These are phyloP conservation scores for Cladochytrium replicatum DNA, from an alignment of 192 early-diverging fungal genomes.

Conservation along the genomic window DNA sequence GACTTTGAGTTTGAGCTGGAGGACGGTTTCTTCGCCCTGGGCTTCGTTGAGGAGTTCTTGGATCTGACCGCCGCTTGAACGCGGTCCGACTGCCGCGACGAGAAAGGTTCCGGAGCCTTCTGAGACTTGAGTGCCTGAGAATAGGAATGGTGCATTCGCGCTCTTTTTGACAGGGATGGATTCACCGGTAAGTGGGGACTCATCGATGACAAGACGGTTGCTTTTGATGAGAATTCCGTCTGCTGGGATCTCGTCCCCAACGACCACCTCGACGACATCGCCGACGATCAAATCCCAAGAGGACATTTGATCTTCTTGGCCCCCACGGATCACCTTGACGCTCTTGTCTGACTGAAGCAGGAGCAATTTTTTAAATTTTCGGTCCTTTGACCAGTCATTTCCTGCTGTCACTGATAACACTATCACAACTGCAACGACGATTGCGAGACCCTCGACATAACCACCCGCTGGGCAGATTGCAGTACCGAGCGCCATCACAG, in stretches of 20 bases:
- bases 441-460: slow-evolving; percentile 47
- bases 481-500: slow-evolving; percentile 39
- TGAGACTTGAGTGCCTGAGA: slow-evolving; percentile 41
- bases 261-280: slow-evolving; percentile 42
- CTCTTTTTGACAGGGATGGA: slow-evolving; percentile 45
- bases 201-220: slow-evolving; percentile 45
- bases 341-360: slow-evolving; percentile 47
- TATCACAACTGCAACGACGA: slow-evolving; percentile 46
- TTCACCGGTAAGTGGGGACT: slow-evolving; percentile 52
- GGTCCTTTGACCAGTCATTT: slow-evolving; percentile 50
- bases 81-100: slow-evolving; percentile 40
- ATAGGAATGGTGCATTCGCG: slow-evolving; percentile 37
- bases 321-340: slow-evolving; percentile 41
- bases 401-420: slow-evolving; percentile 47
- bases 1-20: slow-evolving; percentile 45
- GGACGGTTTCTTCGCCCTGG: slow-evolving; percentile 44
- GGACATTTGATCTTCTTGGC: slow-evolving; percentile 38
- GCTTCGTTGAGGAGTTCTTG: slow-evolving; percentile 48
- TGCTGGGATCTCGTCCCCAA: slow-evolving; percentile 48
- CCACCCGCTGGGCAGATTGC: slow-evolving; percentile 39
- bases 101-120: slow-evolving; percentile 45
- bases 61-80: slow-evolving; percentile 46
- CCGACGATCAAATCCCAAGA: slow-evolving; percentile 47
- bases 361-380: slow-evolving; percentile 50
- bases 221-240: slow-evolving; percentile 44